These are phyloP conservation scores for Ceratobasidium sp. DNA, from an alignment of 1,284 basidiomycete species.

Conservation along the genomic window DNA sequence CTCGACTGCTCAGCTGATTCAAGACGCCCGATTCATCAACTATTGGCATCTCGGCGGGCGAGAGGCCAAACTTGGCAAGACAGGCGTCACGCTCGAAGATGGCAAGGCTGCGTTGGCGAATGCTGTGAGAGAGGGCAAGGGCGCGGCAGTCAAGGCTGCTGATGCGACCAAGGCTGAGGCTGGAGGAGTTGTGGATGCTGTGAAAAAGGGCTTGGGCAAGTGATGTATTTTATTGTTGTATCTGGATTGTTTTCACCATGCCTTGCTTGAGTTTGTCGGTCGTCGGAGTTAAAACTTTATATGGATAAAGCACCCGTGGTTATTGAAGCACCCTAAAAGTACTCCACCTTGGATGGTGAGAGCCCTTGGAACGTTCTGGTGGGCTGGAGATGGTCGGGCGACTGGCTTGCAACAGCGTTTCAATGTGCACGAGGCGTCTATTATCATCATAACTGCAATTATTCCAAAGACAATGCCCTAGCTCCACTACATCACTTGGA, in stretches of 20 bases:
- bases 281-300: neutral
- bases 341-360: neutral
- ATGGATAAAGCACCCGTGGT: too few species aligned
- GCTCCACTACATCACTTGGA: slow-evolving; percentile 69
- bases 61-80: slow-evolving; percentile 67
- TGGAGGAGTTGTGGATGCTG: slow-evolving; percentile 23
- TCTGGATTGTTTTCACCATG: neutral
- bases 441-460: neutral
- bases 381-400: neutral
- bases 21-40: slow-evolving; percentile 87
- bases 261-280: neutral
- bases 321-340: neutral
- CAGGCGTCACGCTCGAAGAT: slow-evolving; percentile 18
- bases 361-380: neutral
- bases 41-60: slow-evolving; percentile 89
- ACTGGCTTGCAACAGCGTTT: neutral
- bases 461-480: neutral
- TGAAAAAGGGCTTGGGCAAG: slow-evolving; percentile 31
- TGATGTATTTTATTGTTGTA: slow-evolving; percentile 17
- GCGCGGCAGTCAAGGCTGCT: neutral
- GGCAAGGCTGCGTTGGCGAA: slow-evolving; percentile 21
- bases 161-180: slow-evolving; percentile 42
- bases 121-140: slow-evolving; percentile 19
- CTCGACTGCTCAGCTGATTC: slow-evolving; percentile 84
- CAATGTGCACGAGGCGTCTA: neutral